These are phyloP conservation scores for Papiliotrema fonsecae DNA, from an alignment of 1,284 basidiomycete genomes.

Conservation along the genomic window DNA sequence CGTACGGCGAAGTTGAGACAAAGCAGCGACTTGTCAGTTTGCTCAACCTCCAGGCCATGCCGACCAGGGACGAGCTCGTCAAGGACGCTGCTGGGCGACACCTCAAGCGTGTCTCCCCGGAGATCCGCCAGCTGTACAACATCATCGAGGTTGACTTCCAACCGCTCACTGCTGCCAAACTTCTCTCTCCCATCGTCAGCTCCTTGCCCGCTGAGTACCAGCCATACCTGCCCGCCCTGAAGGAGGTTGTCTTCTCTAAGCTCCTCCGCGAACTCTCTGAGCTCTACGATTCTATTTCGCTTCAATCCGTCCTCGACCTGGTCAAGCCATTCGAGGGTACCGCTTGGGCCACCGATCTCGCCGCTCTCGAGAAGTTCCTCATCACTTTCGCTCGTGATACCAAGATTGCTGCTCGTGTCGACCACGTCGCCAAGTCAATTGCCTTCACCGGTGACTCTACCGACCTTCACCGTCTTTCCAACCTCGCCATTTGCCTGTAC, in stretches of 20 bases:
- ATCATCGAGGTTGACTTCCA: slow-evolving; percentile 94
- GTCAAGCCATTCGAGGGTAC: slow-evolving; percentile 64
- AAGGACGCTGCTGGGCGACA: slow-evolving; percentile 82
- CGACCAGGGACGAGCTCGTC: slow-evolving; percentile 79
- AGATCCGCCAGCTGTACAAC: slow-evolving; percentile 77
- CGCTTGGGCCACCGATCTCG: slow-evolving; percentile 57
- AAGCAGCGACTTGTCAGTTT: slow-evolving; percentile 79
- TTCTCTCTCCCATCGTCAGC: slow-evolving; percentile 76
- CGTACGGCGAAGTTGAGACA: slow-evolving; percentile 67
- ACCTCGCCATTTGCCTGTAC: slow-evolving; percentile 68
- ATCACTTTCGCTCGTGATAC: slow-evolving; percentile 87
- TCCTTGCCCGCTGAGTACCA: slow-evolving; percentile 61
- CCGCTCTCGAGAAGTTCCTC: slow-evolving; percentile 83
- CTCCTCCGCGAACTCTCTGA: slow-evolving; percentile 92
- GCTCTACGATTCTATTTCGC: slow-evolving; percentile 86
- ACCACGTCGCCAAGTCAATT: slow-evolving; percentile 83
- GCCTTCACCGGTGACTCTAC: slow-evolving; percentile 56
- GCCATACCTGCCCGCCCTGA: slow-evolving; percentile 83
- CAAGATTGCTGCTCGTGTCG: slow-evolving; percentile 81
- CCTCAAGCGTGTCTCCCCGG: slow-evolving; percentile 72
- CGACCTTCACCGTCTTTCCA: slow-evolving; percentile 58
- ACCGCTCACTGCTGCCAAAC: slow-evolving; percentile 79
- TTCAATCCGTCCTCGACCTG: slow-evolving; percentile 69
- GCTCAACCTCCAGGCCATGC: slow-evolving; percentile 77
- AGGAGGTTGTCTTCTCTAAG: slow-evolving; percentile 86